Evolutionary conservation across 192 early-diverging fungal genomes (phyloP).

Genomic region (Bifiguratus adelaidae): DNA sequence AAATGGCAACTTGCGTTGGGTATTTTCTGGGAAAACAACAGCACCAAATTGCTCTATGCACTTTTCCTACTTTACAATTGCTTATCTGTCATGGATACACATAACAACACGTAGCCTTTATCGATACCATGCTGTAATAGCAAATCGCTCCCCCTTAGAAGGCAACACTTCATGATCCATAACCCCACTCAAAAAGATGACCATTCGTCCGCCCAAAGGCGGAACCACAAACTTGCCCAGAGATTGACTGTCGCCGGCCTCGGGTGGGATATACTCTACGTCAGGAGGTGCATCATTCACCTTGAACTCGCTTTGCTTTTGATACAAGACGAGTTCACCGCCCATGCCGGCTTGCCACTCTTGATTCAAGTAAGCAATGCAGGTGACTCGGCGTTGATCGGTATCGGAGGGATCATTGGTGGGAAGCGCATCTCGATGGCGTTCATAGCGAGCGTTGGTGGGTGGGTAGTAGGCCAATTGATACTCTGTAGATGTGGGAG

Average conservation of each 20-base stretch:
- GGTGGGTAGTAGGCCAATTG: constrained; percentile 36
- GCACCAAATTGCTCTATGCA: no score
- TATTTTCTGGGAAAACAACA: no score
- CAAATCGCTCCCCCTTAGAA: constrained; percentile 29
- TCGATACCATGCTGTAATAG: constrained; percentile 36
- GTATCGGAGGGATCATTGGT: constrained; percentile 30
- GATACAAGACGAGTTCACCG: constrained; percentile 42
- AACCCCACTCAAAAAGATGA: constrained; percentile 43
- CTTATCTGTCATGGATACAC: no score
- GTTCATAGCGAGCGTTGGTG: constrained; percentile 30
- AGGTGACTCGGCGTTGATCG: constrained; percentile 44
- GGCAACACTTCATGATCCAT: constrained; percentile 40
- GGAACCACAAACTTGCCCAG: constrained; percentile 1
- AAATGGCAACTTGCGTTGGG: no score
- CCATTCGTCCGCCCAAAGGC: constrained; percentile 23
- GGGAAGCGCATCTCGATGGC: constrained; percentile 49
- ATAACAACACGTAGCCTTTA: no score
- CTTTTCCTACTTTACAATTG: no score
- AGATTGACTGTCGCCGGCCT: no score
- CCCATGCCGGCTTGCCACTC: constrained; percentile 33
- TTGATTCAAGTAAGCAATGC: constrained; percentile 43
- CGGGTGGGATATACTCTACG: constrained; percentile 24
- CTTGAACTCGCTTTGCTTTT: constrained; percentile 19
- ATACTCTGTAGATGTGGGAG: constrained; percentile 29
- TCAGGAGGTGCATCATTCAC: constrained; percentile 20